These are phyloP conservation scores for Gillenia trifoliata DNA, from an alignment of 306 rosid genomes.

Conservation along the genomic window DNA sequence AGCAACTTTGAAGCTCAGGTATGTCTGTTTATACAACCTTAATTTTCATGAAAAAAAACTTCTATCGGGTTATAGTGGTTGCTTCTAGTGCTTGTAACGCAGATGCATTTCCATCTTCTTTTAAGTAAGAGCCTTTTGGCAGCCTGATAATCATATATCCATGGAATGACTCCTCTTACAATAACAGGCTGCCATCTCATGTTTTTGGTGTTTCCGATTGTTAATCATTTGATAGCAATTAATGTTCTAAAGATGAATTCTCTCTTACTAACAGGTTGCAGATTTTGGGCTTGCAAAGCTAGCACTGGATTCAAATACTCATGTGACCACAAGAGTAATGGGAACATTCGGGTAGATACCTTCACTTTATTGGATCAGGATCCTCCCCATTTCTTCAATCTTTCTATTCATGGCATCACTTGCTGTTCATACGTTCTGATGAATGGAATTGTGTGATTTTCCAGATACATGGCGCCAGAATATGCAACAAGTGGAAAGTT, in stretches of 20 bases:
- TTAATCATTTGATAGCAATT: slow-evolving; percentile 4
- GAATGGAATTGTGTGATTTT: slow-evolving; percentile 27
- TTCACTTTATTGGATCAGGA: not conserved
- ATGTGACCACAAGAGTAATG: slow-evolving; percentile 95
- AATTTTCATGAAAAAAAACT: not conserved
- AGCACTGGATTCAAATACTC: slow-evolving; percentile 83
- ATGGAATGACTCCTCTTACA: not conserved
- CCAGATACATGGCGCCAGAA: slow-evolving; percentile 98
- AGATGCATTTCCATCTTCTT: not conserved
- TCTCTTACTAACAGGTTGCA: slow-evolving; percentile 64
- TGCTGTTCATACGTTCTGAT: slow-evolving; percentile 18
- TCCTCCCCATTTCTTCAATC: not conserved
- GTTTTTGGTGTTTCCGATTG: not conserved
- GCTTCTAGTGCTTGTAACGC: not conserved
- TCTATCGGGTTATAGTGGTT: not conserved
- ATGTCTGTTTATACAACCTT: slow-evolving; percentile 27
- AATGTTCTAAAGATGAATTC: slow-evolving; percentile 14
- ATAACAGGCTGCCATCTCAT: slow-evolving; percentile 4
- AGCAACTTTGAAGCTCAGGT: slow-evolving; percentile 85
- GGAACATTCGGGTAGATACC: slow-evolving; percentile 91
- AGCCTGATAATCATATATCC: not conserved
- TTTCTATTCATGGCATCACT: not conserved
- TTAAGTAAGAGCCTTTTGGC: not conserved
- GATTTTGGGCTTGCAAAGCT: slow-evolving; percentile 98
- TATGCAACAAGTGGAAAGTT: slow-evolving; percentile 97